Evolutionary conservation across 805 yeast genomes (phyloP).

Genomic region (Suhomyces prunicola): DNA sequence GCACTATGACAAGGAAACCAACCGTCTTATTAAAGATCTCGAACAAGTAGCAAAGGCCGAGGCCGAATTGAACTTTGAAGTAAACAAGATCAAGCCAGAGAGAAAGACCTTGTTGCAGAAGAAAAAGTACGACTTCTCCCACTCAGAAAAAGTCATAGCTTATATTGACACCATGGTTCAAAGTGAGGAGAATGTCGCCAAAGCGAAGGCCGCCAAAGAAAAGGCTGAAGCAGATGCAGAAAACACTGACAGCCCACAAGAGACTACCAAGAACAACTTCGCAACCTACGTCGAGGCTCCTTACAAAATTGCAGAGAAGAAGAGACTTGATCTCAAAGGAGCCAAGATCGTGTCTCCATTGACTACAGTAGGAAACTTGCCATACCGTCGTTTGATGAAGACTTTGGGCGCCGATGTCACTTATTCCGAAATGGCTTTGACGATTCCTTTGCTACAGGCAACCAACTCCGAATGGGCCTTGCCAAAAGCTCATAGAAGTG

Average conservation of each 20-base stretch:
- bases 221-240: constrained; percentile 23
- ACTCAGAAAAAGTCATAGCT: constrained; percentile 55
- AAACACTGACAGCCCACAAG: constrained; percentile 14
- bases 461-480: constrained; percentile 96
- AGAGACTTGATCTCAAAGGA: constrained; percentile 57
- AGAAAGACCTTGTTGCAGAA: constrained; percentile 51
- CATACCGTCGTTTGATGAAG: constrained; percentile 90
- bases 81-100: constrained; percentile 56
- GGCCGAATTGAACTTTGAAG: constrained; percentile 46
- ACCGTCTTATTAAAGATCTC: constrained; percentile 43
- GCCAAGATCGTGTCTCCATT: constrained; percentile 92
- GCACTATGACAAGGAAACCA: constrained; percentile 54
- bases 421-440: constrained; percentile 91
- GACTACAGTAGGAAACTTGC: constrained; percentile 96
- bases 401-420: constrained; percentile 89
- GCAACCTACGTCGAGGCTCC: constrained; percentile 72
- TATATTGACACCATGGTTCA: constrained; percentile 62
- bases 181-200: constrained; percentile 37
- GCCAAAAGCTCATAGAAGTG: constrained; percentile 80
- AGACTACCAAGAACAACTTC: constrained; percentile 28
- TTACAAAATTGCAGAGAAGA: constrained; percentile 78
- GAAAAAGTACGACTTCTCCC: constrained; percentile 57
- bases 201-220: constrained; percentile 32
- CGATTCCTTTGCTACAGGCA: constrained; percentile 84
- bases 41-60: constrained; percentile 32